phyloP scores from a whole-genome alignment of 2,329 filamentous ascomycete genomes.

The Colletotrichum gloeosporioides region DNA sequence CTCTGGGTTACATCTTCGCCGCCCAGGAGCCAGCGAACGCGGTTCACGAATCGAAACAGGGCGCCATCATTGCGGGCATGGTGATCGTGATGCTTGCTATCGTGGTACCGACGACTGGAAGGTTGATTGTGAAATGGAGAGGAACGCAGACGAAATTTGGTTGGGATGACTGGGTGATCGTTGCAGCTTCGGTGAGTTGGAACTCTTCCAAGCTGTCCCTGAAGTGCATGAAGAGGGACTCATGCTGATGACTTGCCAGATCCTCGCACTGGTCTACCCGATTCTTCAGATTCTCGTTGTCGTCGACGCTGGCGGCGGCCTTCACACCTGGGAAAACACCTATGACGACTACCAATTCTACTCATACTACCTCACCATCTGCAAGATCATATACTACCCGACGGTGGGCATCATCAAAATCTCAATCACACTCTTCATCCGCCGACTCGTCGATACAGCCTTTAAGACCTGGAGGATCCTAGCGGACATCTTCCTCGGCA shows the following conservation, averaged over 20 bases:
- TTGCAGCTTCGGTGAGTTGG: conserved; percentile 2
- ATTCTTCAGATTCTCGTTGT: conserved; percentile 18
- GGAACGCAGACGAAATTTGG: conserved; percentile 8
- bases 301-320: conserved; percentile 12
- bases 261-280: conserved; percentile 8
- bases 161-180: conserved; percentile 16
- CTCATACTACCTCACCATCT: conserved; percentile 6
- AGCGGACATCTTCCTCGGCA: conserved; percentile 32
- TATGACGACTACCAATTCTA: conserved; percentile 20
- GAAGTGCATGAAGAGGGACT: neutral
- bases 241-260: neutral
- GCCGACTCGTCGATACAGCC: conserved; percentile 13
- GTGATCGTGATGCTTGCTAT: conserved; percentile 14
- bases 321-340: conserved; percentile 17
- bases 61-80: conserved; percentile 19
- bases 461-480: conserved; percentile 28
- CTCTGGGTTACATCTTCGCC: conserved; percentile 6
- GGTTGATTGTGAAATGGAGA: neutral
- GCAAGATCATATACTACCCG: conserved; percentile 13
- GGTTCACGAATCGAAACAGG: conserved; percentile 16
- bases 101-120: neutral
- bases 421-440: conserved; percentile 20
- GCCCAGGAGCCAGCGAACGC: neutral
- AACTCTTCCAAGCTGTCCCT: neutral
- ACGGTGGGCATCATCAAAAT: conserved; percentile 22